phyloP scores from a whole-genome alignment of 495 filamentous ascomycete genomes.

The Chaetomium cochliodes region DNA sequence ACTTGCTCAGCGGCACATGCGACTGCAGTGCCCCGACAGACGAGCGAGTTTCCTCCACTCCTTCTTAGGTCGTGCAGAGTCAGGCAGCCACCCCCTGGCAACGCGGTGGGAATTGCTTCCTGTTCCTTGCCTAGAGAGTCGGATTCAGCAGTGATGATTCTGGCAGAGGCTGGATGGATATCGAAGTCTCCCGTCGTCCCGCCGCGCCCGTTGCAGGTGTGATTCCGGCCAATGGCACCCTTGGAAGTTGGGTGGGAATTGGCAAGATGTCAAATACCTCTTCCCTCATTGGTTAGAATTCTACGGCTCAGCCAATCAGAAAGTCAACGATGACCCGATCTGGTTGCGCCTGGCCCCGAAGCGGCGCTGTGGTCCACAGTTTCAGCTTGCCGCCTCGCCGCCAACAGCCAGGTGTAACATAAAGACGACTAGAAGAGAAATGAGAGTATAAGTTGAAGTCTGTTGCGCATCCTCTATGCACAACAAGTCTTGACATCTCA shows the following conservation, averaged over 20 bases:
- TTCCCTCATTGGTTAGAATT: constrained; percentile 24
- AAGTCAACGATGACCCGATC: constrained; percentile 21
- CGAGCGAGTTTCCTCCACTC: not conserved
- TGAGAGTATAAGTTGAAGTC: constrained; percentile 24
- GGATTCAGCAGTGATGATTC: not conserved
- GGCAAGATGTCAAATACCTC: constrained; percentile 26
- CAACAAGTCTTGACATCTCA: constrained; percentile 1
- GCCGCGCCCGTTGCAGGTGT: not conserved
- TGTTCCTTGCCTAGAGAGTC: not conserved
- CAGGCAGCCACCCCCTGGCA: not conserved
- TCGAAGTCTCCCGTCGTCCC: constrained; percentile 1
- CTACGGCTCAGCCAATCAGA: constrained; percentile 24
- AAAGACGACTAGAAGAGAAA: not conserved
- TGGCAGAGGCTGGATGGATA: not conserved
- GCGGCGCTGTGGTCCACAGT: constrained; percentile 13
- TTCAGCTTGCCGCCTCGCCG: constrained; percentile 27
- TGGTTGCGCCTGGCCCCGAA: constrained; percentile 12
- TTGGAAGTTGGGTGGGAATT: no score
- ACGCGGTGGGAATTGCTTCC: not conserved
- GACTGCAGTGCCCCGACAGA: constrained; percentile 4
- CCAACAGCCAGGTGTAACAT: constrained; percentile 24
- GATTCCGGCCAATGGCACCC: not conserved
- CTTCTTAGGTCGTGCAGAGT: not conserved
- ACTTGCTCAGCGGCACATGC: constrained; percentile 4
- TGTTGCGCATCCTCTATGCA: not conserved